Evolutionary conservation across 2,329 filamentous ascomycete genomes (phyloP).

Genomic region (Scedosporium dehoogii): DNA sequence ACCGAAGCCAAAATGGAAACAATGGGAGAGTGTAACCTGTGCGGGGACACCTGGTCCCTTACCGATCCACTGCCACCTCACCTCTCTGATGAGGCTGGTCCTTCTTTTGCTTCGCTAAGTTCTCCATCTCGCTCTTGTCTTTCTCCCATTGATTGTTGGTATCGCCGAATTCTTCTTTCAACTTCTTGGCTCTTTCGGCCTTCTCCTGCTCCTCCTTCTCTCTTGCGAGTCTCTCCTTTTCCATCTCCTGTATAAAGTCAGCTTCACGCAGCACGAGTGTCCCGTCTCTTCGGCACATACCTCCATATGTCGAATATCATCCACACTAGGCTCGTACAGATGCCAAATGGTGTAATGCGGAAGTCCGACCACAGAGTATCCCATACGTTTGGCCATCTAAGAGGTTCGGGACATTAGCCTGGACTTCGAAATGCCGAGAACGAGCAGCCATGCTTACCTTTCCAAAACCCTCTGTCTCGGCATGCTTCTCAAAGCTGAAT

Average conservation of each 20-base stretch:
- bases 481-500: constrained; percentile 97
- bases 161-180: constrained; percentile 73
- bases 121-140: constrained; percentile 71
- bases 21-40: no score
- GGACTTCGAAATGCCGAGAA: not conserved
- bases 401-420: not conserved
- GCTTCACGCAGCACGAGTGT: not conserved
- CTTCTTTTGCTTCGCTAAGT: constrained; percentile 33
- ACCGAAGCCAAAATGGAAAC: no score
- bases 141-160: constrained; percentile 76
- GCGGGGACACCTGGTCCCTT: not conserved
- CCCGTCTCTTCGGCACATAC: constrained; percentile 26
- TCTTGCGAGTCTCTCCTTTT: constrained; percentile 67
- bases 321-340: constrained; percentile 96
- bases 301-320: constrained; percentile 96
- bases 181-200: constrained; percentile 62
- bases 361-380: constrained; percentile 86
- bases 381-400: constrained; percentile 95
- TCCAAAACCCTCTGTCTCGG: constrained; percentile 95
- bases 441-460: constrained; percentile 54
- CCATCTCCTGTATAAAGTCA: constrained; percentile 62
- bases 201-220: constrained; percentile 64
- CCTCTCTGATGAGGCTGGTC: not conserved
- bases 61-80: not conserved
- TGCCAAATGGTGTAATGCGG: constrained; percentile 99